Conservation (phyloP, 2,329 filamentous ascomycete genomes). For the Aureobasidium uvarum region DNA sequence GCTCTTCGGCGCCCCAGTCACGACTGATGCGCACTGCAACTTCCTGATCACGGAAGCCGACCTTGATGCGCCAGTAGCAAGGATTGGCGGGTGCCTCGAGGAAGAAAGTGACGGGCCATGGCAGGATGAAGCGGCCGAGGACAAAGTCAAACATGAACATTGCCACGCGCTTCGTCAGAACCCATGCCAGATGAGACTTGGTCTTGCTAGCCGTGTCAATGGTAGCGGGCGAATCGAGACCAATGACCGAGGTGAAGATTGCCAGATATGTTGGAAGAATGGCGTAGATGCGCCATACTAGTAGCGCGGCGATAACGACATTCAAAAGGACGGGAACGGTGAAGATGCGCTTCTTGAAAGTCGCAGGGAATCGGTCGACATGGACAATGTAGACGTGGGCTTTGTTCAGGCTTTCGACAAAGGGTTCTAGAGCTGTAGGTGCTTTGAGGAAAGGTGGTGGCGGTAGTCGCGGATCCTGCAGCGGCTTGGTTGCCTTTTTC, state of each 20-base stretch:
- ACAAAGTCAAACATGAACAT: slow-evolving; percentile 74
- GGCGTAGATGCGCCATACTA: slow-evolving; percentile 66
- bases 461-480: slow-evolving; percentile 30
- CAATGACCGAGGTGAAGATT: slow-evolving; percentile 63
- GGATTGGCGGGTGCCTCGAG: slow-evolving; percentile 64
- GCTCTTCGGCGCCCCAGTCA: slow-evolving; percentile 64
- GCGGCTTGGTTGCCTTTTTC: slow-evolving; percentile 20
- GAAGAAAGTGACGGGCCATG: slow-evolving; percentile 54
- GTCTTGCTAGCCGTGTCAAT: slow-evolving; percentile 59
- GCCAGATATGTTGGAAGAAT: slow-evolving; percentile 71
- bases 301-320: slow-evolving; percentile 60
- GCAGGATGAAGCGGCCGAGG: slow-evolving; percentile 45
- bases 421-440: slow-evolving; percentile 61
- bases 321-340: slow-evolving; percentile 76
- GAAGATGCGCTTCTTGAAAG: slow-evolving; percentile 81
- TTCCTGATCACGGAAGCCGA: slow-evolving; percentile 78
- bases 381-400: slow-evolving; percentile 80
- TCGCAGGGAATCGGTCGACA: slow-evolving; percentile 67
- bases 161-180: slow-evolving; percentile 59
- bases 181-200: slow-evolving; percentile 56
- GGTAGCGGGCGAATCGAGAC: slow-evolving; percentile 64
- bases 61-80: slow-evolving; percentile 66
- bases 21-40: slow-evolving; percentile 76
- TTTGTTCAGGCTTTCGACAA: slow-evolving; percentile 65
- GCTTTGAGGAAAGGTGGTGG: slow-evolving; percentile 64